Conservation (phyloP, 306 rosid genomes). For the Vicia faba region DNA sequence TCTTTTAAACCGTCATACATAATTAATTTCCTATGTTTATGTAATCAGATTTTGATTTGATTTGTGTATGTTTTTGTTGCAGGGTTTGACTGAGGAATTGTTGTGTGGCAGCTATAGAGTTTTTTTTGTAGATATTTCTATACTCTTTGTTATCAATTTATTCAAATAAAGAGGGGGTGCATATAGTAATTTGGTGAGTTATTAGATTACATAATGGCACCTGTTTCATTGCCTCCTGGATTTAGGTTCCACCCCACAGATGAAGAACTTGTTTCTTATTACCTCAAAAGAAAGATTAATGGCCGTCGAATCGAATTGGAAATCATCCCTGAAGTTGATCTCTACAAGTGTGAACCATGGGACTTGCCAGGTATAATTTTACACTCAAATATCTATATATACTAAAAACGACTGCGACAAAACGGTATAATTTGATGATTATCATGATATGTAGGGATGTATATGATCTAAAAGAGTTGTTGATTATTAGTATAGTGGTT, state of each 20-base stretch:
- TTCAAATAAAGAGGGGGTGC: constrained; percentile 36
- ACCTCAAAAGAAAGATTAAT: constrained; percentile 89
- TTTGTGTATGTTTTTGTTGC: neutral
- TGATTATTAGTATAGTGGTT: too few relatives aligned
- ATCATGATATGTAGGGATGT: too few relatives aligned
- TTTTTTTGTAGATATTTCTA: neutral
- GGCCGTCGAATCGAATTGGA: constrained; percentile 87
- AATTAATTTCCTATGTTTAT: neutral
- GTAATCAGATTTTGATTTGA: neutral
- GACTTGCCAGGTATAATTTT: constrained; percentile 79
- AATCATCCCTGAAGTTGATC: constrained; percentile 96
- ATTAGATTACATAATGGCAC: constrained; percentile 54
- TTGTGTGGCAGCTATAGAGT: constrained; percentile 20
- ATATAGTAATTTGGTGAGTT: constrained; percentile 14
- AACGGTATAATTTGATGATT: too few relatives aligned
- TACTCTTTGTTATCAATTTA: constrained; percentile 7
- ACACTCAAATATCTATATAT: neutral
- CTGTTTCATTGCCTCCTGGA: constrained; percentile 98
- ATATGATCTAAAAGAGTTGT: too few relatives aligned
- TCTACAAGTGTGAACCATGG: constrained; percentile 99
- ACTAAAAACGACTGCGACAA: too few relatives aligned
- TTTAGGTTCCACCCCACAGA: constrained; percentile 97
- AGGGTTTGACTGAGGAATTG: constrained; percentile 39
- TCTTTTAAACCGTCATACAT: neutral
- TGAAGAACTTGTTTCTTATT: constrained; percentile 89